Evolutionary conservation across 345 rosid genomes (phyloP).

Genomic region (Eucalyptus polyanthemos): DNA sequence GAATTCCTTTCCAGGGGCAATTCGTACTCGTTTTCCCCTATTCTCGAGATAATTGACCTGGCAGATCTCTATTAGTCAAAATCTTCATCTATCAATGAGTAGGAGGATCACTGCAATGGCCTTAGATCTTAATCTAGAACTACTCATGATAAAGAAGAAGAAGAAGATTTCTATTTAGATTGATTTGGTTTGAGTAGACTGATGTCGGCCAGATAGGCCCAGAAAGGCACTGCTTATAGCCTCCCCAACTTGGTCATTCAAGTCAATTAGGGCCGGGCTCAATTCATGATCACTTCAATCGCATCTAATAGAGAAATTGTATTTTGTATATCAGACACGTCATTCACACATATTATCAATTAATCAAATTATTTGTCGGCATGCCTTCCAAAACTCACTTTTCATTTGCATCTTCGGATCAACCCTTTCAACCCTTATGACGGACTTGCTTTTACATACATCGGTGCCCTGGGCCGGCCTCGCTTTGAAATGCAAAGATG

Average conservation of each 20-base stretch:
- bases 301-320: background rate
- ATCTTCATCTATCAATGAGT: background rate
- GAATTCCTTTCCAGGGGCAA: background rate
- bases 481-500: background rate
- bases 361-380: background rate
- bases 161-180: background rate
- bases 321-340: background rate
- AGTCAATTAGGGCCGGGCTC: background rate
- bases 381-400: background rate
- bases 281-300: background rate
- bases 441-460: accelerated
- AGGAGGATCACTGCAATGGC: background rate
- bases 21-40: background rate
- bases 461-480: background rate
- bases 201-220: background rate
- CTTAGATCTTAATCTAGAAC: background rate
- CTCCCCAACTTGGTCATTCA: background rate
- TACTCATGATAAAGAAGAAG: background rate
- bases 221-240: background rate
- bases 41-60: background rate
- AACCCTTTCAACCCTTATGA: background rate
- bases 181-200: background rate
- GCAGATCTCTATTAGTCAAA: background rate
- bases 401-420: background rate
- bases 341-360: background rate